phyloP scores from a whole-genome alignment of 805 yeast species.

The Myxozyma neotropica region DNA sequence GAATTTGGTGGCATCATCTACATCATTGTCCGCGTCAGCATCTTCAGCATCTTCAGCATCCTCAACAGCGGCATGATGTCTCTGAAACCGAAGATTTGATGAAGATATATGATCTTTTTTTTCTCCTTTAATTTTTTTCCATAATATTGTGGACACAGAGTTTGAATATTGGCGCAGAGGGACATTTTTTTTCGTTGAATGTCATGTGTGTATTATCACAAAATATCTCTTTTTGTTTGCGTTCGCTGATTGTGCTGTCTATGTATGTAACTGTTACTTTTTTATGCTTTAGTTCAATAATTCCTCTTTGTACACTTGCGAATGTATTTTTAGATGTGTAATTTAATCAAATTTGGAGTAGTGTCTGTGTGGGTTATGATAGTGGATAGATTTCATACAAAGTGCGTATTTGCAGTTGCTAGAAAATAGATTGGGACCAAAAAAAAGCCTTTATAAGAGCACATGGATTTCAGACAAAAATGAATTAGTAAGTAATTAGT shows the following conservation, averaged over 20 bases:
- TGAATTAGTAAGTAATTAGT: neutral
- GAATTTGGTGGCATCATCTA: neutral
- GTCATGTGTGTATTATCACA: neutral
- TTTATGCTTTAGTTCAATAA: neutral
- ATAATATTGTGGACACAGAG: neutral
- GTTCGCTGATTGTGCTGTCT: neutral
- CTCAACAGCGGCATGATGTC: neutral
- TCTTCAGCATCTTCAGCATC: neutral
- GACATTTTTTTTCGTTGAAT: neutral
- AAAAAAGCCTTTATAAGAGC: neutral
- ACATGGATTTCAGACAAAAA: neutral
- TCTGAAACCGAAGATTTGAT: too few relatives aligned
- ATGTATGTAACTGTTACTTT: neutral
- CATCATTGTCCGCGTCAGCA: neutral
- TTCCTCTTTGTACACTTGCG: neutral
- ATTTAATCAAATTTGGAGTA: neutral
- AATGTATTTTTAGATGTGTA: conserved; percentile 8
- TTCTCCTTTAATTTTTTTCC: neutral
- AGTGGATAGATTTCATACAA: neutral
- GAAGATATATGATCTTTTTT: neutral
- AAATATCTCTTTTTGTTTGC: neutral
- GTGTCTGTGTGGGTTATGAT: neutral
- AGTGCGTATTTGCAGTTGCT: too few relatives aligned
- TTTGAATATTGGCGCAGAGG: conserved; percentile 9
- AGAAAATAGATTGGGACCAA: neutral